A percentile compares a stretch with the other conserved stretches of the same genome.
Conservation (phyloP, 2,329 filamentous ascomycete species). For the Geosmithia flava region DNA sequence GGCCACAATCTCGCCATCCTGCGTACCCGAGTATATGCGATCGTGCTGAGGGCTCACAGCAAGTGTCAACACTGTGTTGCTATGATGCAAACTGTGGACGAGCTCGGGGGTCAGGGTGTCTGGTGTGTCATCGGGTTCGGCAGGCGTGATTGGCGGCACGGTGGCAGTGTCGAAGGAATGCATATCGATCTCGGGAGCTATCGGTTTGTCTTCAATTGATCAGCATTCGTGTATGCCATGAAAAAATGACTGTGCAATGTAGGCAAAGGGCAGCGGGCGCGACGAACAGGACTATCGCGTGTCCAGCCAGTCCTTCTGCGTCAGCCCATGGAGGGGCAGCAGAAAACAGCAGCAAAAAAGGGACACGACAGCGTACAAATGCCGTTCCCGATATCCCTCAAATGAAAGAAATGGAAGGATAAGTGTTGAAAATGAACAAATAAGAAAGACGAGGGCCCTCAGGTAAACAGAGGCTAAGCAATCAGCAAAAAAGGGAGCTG, state of each 20-base stretch:
- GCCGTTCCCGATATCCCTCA: not conserved
- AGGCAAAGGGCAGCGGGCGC: not conserved
- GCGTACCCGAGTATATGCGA: constrained; percentile 82
- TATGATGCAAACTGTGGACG: constrained; percentile 62
- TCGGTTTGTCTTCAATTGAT: not conserved
- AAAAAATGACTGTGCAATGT: not conserved
- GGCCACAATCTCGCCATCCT: constrained; percentile 84
- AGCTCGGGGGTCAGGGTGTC: constrained; percentile 38
- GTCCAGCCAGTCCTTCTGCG: not conserved
- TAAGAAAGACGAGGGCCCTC: not conserved
- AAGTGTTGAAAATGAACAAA: too few relatives aligned
- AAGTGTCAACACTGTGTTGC: constrained; percentile 70
- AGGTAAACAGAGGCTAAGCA: not conserved
- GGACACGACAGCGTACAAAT: not conserved
- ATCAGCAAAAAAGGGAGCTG: not conserved
- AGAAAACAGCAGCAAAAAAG: not conserved
- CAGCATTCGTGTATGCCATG: not conserved
- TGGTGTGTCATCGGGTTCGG: not conserved
- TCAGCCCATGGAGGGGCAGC: not conserved
- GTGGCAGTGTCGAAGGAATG: not conserved
- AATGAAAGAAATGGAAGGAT: not conserved
- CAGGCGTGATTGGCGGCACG: not conserved
- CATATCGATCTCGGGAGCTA: not conserved
- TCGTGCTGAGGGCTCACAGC: constrained; percentile 66
- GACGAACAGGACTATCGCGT: not conserved